Conservation (phyloP, 2,329 filamentous ascomycete genomes). For the Beauveria pseudobassiana region DNA sequence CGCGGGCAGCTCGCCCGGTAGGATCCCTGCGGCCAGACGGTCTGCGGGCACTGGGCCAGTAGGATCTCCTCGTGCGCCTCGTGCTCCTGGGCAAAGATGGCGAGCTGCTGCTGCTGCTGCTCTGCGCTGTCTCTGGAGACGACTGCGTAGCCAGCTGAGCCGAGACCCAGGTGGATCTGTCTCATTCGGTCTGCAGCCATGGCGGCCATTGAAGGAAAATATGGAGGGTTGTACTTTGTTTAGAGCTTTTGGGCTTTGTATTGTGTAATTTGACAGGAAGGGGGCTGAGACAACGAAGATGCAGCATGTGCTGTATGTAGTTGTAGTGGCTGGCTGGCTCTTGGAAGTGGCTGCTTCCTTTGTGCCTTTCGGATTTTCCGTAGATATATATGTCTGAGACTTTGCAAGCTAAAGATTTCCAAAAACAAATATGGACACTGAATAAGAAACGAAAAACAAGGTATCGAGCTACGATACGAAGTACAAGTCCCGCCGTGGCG, state of each 20-base stretch:
- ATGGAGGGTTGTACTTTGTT: not conserved
- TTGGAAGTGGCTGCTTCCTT: too few species aligned
- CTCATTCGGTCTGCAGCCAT: not conserved
- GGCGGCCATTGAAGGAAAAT: not conserved
- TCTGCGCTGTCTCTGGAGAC: not conserved
- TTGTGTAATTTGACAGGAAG: too few species aligned
- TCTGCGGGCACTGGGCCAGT: conserved; percentile 17
- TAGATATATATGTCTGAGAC: too few species aligned
- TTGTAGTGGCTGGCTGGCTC: too few species aligned
- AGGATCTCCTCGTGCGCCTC: conserved; percentile 15
- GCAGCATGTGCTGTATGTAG: too few species aligned
- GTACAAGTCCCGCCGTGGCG: not conserved
- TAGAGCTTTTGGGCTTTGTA: too few species aligned
- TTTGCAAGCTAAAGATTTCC: too few species aligned
- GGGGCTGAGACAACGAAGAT: too few species aligned
- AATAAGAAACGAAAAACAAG: too few species aligned
- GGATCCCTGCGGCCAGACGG: conserved; percentile 23
- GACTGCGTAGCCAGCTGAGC: not conserved
- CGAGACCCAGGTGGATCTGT: not conserved
- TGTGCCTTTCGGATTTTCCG: too few species aligned
- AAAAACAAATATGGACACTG: too few species aligned
- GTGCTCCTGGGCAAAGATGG: conserved; percentile 15
- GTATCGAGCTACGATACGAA: too few species aligned
- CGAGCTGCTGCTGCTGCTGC: not conserved
- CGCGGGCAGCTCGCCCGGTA: conserved; percentile 22